Evolutionary conservation across 2,329 filamentous ascomycete genomes (phyloP).

Genomic region (Saccharata proteae): DNA sequence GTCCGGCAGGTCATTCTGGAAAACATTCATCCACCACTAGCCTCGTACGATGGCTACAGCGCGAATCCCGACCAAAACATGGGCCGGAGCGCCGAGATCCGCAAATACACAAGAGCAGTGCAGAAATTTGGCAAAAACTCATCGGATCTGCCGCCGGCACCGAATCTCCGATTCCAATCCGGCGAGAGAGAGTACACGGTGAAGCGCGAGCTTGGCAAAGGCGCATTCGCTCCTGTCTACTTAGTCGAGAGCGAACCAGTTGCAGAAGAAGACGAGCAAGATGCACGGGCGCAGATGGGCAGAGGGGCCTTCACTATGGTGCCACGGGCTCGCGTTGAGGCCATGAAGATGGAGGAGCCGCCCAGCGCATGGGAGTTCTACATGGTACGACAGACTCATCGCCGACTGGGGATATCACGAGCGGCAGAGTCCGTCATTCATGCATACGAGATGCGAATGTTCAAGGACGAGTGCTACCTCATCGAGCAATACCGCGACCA

Average conservation of each 20-base stretch:
- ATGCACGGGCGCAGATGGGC: conserved; percentile 43
- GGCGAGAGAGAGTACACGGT: conserved; percentile 59
- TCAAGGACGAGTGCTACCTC: conserved; percentile 79
- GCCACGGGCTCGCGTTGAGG: conserved; percentile 55
- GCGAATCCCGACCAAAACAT: conserved; percentile 54
- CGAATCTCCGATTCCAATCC: conserved; percentile 58
- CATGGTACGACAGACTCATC: conserved; percentile 74
- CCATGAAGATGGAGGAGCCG: conserved; percentile 87
- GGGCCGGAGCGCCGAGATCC: conserved; percentile 62
- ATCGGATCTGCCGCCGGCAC: conserved; percentile 45
- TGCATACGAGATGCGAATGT: conserved; percentile 85
- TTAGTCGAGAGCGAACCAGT: conserved; percentile 65
- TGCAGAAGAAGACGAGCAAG: conserved; percentile 32
- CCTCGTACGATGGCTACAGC: conserved; percentile 66
- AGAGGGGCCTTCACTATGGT: conserved; percentile 45
- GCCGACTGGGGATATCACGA: conserved; percentile 59
- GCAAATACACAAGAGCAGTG: conserved; percentile 62
- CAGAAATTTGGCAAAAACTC: conserved; percentile 44
- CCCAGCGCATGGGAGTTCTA: conserved; percentile 92
- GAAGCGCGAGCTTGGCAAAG: conserved; percentile 77
- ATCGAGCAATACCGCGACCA: conserved; percentile 79
- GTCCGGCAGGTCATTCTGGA: conserved; percentile 65
- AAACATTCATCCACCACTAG: conserved; percentile 60
- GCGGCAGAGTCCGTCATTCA: conserved; percentile 66
- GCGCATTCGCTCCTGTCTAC: conserved; percentile 92